Evolutionary conservation across 495 filamentous ascomycete genomes (phyloP).

Genomic region (Glutinoglossum americanum): DNA sequence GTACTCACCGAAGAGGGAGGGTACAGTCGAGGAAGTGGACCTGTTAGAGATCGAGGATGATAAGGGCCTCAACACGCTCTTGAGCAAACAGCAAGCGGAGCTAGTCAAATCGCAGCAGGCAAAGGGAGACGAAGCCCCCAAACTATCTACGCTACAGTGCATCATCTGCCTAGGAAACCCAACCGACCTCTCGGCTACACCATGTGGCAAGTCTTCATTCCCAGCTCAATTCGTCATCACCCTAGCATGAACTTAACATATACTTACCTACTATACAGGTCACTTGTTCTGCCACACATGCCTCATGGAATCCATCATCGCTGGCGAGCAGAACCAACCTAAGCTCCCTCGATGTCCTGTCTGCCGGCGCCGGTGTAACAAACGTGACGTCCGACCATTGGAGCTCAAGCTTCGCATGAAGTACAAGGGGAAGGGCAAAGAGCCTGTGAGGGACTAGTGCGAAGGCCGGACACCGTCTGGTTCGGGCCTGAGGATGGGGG

Average conservation of each 20-base stretch:
- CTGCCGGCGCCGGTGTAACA: background rate
- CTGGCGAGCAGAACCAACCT: background rate
- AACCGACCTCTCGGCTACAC: constrained; percentile 5
- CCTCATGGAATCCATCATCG: constrained; percentile 4
- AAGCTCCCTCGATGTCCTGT: constrained; percentile 4
- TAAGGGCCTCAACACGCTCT: background rate
- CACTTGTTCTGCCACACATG: constrained; percentile 6
- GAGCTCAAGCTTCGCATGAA: constrained; percentile 1
- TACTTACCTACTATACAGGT: background rate
- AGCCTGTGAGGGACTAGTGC: background rate
- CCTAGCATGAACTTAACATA: too few species aligned
- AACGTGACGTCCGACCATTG: background rate
- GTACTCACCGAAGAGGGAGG: background rate
- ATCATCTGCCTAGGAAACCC: constrained; percentile 7
- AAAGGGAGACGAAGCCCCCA: constrained; percentile 1
- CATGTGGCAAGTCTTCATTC: constrained; percentile 3
- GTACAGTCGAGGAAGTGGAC: constrained; percentile 2
- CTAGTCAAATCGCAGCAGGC: background rate
- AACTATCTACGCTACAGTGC: constrained; percentile 6
- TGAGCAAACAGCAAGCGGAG: constrained; percentile 5
- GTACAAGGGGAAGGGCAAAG: background rate
- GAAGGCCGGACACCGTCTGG: too few species aligned
- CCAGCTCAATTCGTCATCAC: background rate
- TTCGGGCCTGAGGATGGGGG: background rate
- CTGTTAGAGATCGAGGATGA: constrained; percentile 4